phyloP scores from a whole-genome alignment of 2,329 filamentous ascomycete genomes.

The Scedosporium aurantiacum region DNA sequence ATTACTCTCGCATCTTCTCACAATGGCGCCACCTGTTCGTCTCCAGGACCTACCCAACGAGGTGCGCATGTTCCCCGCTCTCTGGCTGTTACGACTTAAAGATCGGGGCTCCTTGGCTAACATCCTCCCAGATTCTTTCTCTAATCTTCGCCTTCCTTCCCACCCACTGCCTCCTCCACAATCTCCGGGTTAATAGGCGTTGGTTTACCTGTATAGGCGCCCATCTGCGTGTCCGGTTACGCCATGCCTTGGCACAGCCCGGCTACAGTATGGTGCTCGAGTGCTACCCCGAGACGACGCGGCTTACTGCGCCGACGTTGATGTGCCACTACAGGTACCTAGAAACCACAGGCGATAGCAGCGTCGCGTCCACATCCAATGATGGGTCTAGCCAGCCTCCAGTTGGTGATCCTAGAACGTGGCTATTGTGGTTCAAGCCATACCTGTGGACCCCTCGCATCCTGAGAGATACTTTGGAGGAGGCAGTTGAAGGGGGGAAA shows the following conservation, averaged over 20 bases:
- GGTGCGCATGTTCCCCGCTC: not conserved
- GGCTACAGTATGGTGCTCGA: constrained; percentile 64
- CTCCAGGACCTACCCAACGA: not conserved
- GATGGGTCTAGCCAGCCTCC: constrained; percentile 8
- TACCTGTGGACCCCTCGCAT: constrained; percentile 24
- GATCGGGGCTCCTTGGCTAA: not conserved
- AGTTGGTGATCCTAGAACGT: constrained; percentile 31
- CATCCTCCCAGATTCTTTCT: not conserved
- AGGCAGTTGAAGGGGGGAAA: constrained; percentile 17
- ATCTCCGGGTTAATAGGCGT: constrained; percentile 46
- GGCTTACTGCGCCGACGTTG: constrained; percentile 57
- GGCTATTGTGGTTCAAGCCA: constrained; percentile 65
- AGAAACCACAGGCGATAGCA: constrained; percentile 31
- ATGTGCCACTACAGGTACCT: constrained; percentile 56
- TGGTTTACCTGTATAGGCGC: constrained; percentile 50
- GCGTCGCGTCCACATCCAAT: not conserved
- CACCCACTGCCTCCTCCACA: constrained; percentile 36
- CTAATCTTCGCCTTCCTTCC: constrained; percentile 23
- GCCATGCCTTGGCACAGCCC: constrained; percentile 43
- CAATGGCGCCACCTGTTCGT: not conserved
- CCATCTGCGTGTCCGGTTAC: constrained; percentile 50
- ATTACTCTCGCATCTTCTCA: not conserved
- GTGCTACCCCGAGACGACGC: constrained; percentile 63
- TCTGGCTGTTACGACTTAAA: not conserved
- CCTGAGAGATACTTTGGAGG: constrained; percentile 5